Percentiles rank a stretch among this genome's conserved stretches.
Conservation (phyloP, 257 asterid species). For the Ophiorrhiza pumila region DNA sequence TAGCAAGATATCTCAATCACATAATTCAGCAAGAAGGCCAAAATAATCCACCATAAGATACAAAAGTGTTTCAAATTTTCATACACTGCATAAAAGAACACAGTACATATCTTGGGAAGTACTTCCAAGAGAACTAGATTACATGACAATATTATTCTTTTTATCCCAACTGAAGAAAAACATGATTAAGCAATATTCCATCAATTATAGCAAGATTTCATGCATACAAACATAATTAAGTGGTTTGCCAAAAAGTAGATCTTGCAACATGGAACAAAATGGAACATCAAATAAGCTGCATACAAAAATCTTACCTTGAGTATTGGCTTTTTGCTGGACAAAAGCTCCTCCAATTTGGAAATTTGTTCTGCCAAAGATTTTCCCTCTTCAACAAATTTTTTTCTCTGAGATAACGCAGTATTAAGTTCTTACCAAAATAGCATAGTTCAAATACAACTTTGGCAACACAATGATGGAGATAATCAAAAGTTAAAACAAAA, state of each 20-base stretch:
- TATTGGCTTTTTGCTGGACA: slow-evolving; percentile 72
- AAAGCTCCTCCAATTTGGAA: slow-evolving; percentile 70
- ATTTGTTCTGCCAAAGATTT: slow-evolving; percentile 69
- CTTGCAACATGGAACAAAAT: background rate
- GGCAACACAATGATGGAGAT: background rate
- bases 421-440: background rate
- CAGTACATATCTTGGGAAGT: background rate
- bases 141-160: background rate
- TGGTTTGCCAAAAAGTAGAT: background rate
- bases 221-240: background rate
- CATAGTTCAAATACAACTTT: background rate
- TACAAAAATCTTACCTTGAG: slow-evolving; percentile 51
- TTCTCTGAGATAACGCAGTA: slow-evolving; percentile 54
- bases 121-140: background rate
- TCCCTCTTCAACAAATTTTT: slow-evolving; percentile 82
- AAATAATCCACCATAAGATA: background rate
- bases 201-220: background rate
- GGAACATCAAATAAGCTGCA: background rate
- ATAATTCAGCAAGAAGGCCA: background rate
- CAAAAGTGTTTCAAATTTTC: background rate
- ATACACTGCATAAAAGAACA: background rate
- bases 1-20: slow-evolving; percentile 14
- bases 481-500: background rate
- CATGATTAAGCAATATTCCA: background rate
- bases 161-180: background rate